Conservation (phyloP, 495 filamentous ascomycete species). For the Hypomontagnella submonticulosa region DNA sequence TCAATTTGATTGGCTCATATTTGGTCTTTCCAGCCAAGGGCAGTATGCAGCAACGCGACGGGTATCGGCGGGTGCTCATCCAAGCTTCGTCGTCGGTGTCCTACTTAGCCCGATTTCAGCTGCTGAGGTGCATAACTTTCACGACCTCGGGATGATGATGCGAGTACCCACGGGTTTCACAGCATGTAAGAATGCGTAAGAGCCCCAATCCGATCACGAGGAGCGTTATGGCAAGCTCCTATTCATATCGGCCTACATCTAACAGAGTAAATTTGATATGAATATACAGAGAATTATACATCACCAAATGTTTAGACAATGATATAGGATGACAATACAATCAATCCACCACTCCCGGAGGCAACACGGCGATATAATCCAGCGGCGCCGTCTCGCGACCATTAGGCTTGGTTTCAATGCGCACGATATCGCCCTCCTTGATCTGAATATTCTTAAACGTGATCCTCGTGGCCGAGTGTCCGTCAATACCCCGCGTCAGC, state of each 20-base stretch:
- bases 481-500: slow-evolving; percentile 67
- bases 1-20: slow-evolving; percentile 1
- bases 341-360: slow-evolving; percentile 65
- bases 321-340: not conserved
- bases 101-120: too few relatives aligned
- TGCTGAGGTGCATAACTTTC: not conserved
- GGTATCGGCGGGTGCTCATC: not conserved
- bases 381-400: slow-evolving; percentile 71
- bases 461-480: slow-evolving; percentile 70
- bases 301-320: too few relatives aligned
- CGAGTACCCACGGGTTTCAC: too few relatives aligned
- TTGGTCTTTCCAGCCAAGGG: not conserved
- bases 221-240: too few relatives aligned
- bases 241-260: too few relatives aligned
- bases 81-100: too few relatives aligned
- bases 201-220: too few relatives aligned
- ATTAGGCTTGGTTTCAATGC: slow-evolving; percentile 68
- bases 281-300: too few relatives aligned
- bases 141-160: not conserved
- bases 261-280: too few relatives aligned
- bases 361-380: slow-evolving; percentile 74
- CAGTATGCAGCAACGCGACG: slow-evolving; percentile 8
- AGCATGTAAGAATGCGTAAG: too few relatives aligned
- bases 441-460: slow-evolving; percentile 65
- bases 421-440: slow-evolving; percentile 65